Evolutionary conservation across 768 basidiomycete genomes (phyloP).

Genomic region (Cubamyces lactineus): DNA sequence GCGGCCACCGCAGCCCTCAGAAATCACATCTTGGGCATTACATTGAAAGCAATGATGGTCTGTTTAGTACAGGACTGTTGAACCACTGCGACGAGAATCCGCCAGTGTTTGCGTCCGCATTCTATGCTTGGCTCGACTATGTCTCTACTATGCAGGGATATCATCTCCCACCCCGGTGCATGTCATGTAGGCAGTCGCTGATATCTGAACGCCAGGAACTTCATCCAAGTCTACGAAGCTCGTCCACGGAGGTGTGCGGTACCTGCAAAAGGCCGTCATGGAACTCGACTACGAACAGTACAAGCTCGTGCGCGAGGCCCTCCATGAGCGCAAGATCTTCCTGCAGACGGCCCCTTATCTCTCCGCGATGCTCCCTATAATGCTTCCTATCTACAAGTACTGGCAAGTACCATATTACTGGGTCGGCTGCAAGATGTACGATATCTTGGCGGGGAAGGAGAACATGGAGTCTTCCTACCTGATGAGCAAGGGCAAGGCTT

Average conservation of each 20-base stretch:
- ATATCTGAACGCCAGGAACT: conserved; percentile 60
- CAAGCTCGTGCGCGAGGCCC: conserved; percentile 94
- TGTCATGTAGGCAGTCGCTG: neutral
- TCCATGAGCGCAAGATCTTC: conserved; percentile 92
- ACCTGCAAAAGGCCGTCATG: conserved; percentile 94
- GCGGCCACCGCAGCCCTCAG: no score
- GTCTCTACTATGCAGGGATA: no score
- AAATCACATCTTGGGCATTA: no score
- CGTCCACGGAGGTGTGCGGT: conserved; percentile 96
- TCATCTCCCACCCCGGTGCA: neutral
- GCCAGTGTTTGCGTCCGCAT: no score
- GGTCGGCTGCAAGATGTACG: conserved; percentile 95
- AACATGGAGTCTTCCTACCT: conserved; percentile 97
- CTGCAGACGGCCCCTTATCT: conserved; percentile 95
- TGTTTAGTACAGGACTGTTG: no score
- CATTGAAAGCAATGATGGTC: no score
- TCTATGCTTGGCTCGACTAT: no score
- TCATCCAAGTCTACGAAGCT: conserved; percentile 98
- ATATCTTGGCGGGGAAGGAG: conserved; percentile 90
- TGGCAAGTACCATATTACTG: conserved; percentile 99
- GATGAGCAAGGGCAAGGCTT: conserved; percentile 91
- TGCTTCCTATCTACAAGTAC: conserved; percentile 97
- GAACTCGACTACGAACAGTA: conserved; percentile 96
- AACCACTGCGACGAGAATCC: no score
- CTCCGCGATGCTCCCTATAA: conserved; percentile 91